phyloP scores from a whole-genome alignment of 1,139 yeast species.

The Chernovozyma sophiae-reginae region DNA sequence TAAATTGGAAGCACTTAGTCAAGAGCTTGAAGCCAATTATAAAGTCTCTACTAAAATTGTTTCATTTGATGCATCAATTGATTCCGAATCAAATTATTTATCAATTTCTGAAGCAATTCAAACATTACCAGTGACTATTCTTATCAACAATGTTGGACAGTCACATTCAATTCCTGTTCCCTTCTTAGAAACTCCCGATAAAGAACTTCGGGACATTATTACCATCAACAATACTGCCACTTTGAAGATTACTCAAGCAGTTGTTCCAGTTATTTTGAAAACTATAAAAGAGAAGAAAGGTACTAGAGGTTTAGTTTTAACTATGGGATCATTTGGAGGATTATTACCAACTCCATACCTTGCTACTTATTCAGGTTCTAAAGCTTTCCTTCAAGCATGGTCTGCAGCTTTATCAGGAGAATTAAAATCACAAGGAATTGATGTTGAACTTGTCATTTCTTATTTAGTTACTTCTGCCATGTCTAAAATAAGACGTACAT shows the following conservation, averaged over 20 bases:
- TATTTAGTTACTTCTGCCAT: slow-evolving; percentile 91
- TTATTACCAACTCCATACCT: slow-evolving; percentile 86
- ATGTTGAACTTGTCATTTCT: slow-evolving; percentile 83
- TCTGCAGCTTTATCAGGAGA: slow-evolving; percentile 88
- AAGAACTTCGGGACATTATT: slow-evolving; percentile 74
- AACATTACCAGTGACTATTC: slow-evolving; percentile 60
- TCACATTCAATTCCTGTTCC: slow-evolving; percentile 96
- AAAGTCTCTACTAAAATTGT: slow-evolving; percentile 61
- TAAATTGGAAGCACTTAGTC: slow-evolving; percentile 64
- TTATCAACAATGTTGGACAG: slow-evolving; percentile 91
- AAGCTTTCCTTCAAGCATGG: slow-evolving; percentile 93
- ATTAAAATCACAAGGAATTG: slow-evolving; percentile 61
- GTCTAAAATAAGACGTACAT: slow-evolving; percentile 85
- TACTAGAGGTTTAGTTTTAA: slow-evolving; percentile 69
- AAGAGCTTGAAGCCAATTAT: slow-evolving; percentile 59
- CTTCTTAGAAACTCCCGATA: slow-evolving; percentile 69
- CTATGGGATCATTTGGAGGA: slow-evolving; percentile 98
- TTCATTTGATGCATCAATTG: slow-evolving; percentile 75
- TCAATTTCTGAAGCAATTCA: slow-evolving; percentile 45
- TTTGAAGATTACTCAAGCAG: slow-evolving; percentile 71
- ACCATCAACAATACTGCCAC: slow-evolving; percentile 86
- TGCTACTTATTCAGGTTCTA: slow-evolving; percentile 94
- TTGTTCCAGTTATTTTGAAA: slow-evolving; percentile 63
- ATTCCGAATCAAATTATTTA: slow-evolving; percentile 51
- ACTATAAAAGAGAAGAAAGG: slow-evolving; percentile 41